Base-by-base conservation (phyloP, 2,329 filamentous ascomycete genomes). In the Thelonectria rubi region DNA sequence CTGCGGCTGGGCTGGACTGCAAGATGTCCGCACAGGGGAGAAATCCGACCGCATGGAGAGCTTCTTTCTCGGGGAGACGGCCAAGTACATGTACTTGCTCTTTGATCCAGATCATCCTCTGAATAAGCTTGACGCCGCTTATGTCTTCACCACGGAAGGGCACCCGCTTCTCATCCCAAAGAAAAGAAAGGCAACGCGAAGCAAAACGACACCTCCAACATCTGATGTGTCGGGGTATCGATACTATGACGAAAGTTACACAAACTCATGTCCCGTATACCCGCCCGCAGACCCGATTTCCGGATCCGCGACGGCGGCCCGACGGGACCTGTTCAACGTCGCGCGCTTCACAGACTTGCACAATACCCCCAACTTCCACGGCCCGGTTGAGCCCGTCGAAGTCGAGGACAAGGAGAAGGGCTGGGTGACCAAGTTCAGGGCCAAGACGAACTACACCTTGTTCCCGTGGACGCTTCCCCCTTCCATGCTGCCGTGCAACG, bases 41-140 rank as follows among this genome's bases (percentile, higher is more conserved):
- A 88, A 93, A 77, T 92, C 87, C 69, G 94, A 99, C 75, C 90
- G 95, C 34, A 98, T 98, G 95, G 95, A 99, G 78, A 98, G 94
- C 75, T 99, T 98, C 82, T 98, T 98, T 73, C 84, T 99, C 1
- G 94, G 95, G 14, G 95, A 99, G 78, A 99, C 95, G 1, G 90
- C 93, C 46, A 97, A 98, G 77, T 99, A 99, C 76, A 82, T 99
- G 65, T 98, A 96, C 75, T 81, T 99, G 56, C 86, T 98, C 2
- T 98, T 96, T 75, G 92, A 97, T 67, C 85, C 89, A 5, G 84
- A 88, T 14, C 95, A 98, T 77, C 93, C 94, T 0, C 80, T 99
- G 43, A 98, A 98, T 76, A 89, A 87, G 18, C 80, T 96, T 40
- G 95, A 98, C 76, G 88, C 89, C 0, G 88, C 94, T 0, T 96